Percentiles rank a stretch among this genome's conserved stretches.
Conservation (phyloP, 257 asterid species). For the Nicotiana paniculata region DNA sequence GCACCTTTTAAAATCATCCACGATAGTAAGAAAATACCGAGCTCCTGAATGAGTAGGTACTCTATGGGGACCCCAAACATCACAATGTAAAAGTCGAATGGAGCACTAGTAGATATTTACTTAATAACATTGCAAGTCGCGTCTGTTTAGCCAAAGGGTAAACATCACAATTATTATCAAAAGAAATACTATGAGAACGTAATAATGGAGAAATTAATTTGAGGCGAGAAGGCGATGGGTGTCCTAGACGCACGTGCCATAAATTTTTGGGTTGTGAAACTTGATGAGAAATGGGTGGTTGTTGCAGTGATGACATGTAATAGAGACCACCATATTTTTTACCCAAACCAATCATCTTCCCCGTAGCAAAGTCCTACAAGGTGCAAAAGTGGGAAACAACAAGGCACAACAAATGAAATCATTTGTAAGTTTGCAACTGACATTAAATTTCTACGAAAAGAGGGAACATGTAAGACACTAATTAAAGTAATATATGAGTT, state of each 20-base stretch:
- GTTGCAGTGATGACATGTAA: not conserved
- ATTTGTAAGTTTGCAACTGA: not conserved
- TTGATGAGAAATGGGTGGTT: not conserved
- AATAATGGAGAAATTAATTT: not conserved
- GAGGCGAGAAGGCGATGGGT: not conserved
- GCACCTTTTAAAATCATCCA: conserved; percentile 2
- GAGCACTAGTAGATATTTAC: conserved; percentile 2
- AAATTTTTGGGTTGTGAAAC: not conserved
- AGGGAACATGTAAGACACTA: not conserved
- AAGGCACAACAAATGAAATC: not conserved
- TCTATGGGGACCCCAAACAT: conserved; percentile 7
- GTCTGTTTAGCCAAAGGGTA: not conserved
- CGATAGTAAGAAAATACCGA: not conserved
- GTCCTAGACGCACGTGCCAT: not conserved
- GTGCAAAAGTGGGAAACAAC: not conserved
- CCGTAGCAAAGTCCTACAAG: not conserved
- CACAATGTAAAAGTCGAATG: conserved; percentile 7
- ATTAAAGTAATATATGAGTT: not conserved
- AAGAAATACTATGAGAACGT: not conserved
- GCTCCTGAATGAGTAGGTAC: not conserved
- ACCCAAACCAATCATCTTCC: conserved; percentile 15
- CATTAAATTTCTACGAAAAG: not conserved
- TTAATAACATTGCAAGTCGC: not conserved
- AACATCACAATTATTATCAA: not conserved
- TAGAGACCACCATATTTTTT: conserved; percentile 7